A percentile compares a stretch with the other conserved stretches of the same genome.
phyloP scores from a whole-genome alignment of 176 grass and related monocot genomes.

The Saccharum officinarum region DNA sequence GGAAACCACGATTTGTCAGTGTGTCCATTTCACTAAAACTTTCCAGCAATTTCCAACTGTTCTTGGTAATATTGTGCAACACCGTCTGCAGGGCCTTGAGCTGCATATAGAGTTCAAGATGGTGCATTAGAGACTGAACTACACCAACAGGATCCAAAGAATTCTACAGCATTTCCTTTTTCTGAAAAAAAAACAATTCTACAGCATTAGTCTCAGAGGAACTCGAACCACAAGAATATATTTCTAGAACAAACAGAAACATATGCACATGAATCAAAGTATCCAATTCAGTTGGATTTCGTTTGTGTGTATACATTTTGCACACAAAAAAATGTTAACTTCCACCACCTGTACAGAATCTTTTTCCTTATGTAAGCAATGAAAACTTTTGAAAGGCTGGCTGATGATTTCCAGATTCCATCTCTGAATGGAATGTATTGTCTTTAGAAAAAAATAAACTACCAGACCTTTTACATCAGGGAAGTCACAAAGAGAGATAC shows the following conservation, averaged over 20 bases:
- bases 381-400: not conserved
- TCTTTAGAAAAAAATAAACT: not conserved
- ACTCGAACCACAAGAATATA: not conserved
- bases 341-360: not conserved
- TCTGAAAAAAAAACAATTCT: not conserved
- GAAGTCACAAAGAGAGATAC: not conserved
- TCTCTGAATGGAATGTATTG: not conserved
- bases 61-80: constrained; percentile 76
- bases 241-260: not conserved
- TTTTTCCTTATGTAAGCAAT: not conserved
- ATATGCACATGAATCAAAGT: not conserved
- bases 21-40: constrained; percentile 89
- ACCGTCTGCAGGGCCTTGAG: constrained; percentile 53
- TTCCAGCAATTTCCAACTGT: constrained; percentile 76
- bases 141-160: not conserved
- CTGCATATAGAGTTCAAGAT: not conserved
- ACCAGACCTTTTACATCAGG: not conserved
- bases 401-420: not conserved
- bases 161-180: not conserved
- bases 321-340: not conserved
- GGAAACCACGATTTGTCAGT: constrained; percentile 60
- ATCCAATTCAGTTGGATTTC: not conserved
- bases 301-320: not conserved
- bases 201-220: not conserved
- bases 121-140: not conserved